Conservation (phyloP, 2,329 filamentous ascomycete genomes). For the Kalaharituber pfeilii region DNA sequence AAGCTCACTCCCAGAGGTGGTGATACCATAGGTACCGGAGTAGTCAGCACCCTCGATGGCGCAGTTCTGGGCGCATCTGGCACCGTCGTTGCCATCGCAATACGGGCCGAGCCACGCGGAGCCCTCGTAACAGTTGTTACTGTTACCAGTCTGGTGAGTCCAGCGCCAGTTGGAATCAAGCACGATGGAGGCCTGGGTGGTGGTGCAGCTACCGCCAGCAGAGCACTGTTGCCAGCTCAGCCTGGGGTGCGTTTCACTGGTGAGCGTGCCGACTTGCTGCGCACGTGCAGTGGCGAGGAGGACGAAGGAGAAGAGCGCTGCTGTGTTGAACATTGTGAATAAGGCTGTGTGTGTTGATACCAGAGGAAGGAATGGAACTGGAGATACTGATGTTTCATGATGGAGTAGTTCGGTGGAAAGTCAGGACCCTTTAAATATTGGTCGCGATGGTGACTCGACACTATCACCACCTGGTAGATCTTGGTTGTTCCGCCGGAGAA, state of each 20-base stretch:
- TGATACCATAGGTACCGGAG: slow-evolving; percentile 35
- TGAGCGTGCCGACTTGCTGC: slow-evolving; percentile 36
- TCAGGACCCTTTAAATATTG: too few relatives aligned
- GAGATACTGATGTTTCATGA: too few relatives aligned
- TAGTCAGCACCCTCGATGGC: slow-evolving; percentile 42
- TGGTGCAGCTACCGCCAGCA: slow-evolving; percentile 35
- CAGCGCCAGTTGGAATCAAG: slow-evolving; percentile 44
- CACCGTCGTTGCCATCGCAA: slow-evolving; percentile 34
- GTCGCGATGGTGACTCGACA: too few relatives aligned
- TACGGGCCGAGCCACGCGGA: slow-evolving; percentile 35
- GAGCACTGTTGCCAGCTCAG: slow-evolving; percentile 40
- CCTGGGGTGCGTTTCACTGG: slow-evolving; percentile 36
- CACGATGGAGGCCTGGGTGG: slow-evolving; percentile 35
- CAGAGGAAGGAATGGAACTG: too few relatives aligned
- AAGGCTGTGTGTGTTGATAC: too few relatives aligned
- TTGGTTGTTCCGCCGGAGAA: too few relatives aligned
- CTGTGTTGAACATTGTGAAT: slow-evolving; percentile 14
- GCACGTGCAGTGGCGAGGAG: slow-evolving; percentile 32
- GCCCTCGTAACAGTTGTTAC: slow-evolving; percentile 41
- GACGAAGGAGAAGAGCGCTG: slow-evolving; percentile 29
- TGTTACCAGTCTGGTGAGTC: slow-evolving; percentile 34
- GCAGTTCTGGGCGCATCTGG: slow-evolving; percentile 38
- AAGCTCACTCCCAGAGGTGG: slow-evolving; percentile 33
- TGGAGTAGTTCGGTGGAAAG: too few relatives aligned
- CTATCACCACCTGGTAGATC: too few relatives aligned